Evolutionary conservation across 2,329 filamentous ascomycete species (phyloP).

Genomic region (Hymenoscyphus fructigenus): DNA sequence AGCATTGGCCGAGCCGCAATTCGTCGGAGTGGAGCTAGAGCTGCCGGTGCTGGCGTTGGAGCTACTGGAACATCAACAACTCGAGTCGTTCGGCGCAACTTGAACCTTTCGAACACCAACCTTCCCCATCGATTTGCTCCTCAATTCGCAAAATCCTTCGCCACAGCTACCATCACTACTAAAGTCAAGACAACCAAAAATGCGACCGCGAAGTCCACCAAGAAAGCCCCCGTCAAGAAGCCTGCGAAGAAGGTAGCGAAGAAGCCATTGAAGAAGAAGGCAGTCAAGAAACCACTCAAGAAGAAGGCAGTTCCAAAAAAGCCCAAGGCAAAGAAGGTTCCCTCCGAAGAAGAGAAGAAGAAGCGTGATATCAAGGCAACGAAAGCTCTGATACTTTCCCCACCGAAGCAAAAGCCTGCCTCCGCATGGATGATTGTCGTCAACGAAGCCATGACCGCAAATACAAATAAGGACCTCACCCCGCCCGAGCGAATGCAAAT

Average conservation of each 20-base stretch:
- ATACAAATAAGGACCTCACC: neutral
- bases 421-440: conserved; percentile 26
- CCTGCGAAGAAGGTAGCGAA: conserved; percentile 10
- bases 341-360: conserved; percentile 37
- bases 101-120: neutral
- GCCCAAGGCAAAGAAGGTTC: conserved; percentile 30
- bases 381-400: conserved; percentile 22
- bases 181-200: conserved; percentile 17
- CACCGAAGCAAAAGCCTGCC: conserved; percentile 39
- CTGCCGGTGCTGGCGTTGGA: conserved; percentile 30
- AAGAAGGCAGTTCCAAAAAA: conserved; percentile 28
- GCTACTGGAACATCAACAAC: conserved; percentile 31
- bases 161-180: conserved; percentile 22
- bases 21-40: conserved; percentile 26
- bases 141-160: conserved; percentile 24
- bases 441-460: neutral
- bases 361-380: conserved; percentile 31
- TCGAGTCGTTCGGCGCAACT: conserved; percentile 14
- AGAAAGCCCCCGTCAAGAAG: conserved; percentile 8
- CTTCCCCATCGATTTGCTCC: conserved; percentile 10
- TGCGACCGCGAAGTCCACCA: conserved; percentile 12
- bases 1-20: conserved; percentile 35
- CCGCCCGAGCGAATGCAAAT: conserved; percentile 9
- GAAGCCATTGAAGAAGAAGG: conserved; percentile 4
- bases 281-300: conserved; percentile 15